These are phyloP conservation scores for Saprolegnia parasitica DNA, from an alignment of 352 stramenopile genomes.

Conservation along the genomic window DNA sequence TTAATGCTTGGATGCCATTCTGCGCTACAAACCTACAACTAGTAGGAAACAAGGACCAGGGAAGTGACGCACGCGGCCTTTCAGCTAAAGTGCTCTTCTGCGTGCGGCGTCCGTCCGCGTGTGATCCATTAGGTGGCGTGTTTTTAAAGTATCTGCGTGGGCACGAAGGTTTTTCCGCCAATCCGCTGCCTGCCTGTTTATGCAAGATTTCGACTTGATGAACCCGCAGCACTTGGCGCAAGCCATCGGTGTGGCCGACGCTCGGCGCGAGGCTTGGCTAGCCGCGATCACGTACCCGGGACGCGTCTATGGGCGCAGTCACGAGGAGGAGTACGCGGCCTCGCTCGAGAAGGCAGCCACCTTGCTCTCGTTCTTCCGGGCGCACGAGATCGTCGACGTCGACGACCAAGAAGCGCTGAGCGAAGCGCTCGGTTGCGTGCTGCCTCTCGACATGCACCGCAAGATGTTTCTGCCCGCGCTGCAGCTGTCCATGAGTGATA, in stretches of 20 bases:
- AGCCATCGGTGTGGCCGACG: neutral
- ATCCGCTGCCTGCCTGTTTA: too few relatives aligned
- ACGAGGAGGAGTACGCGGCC: slow-evolving; percentile 37
- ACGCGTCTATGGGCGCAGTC: slow-evolving; percentile 32
- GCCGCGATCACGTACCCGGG: neutral
- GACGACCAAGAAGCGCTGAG: slow-evolving; percentile 41
- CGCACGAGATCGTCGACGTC: slow-evolving; percentile 34
- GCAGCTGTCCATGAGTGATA: slow-evolving; percentile 52
- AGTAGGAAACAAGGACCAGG: too few relatives aligned
- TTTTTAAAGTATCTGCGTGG: too few relatives aligned
- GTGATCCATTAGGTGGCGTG: too few relatives aligned
- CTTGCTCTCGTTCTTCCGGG: slow-evolving; percentile 41
- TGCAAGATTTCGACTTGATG: neutral
- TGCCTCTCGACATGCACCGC: slow-evolving; percentile 50
- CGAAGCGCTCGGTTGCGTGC: slow-evolving; percentile 42
- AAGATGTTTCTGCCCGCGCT: slow-evolving; percentile 67
- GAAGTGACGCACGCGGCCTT: too few relatives aligned
- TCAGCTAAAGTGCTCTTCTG: too few relatives aligned
- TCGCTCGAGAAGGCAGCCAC: slow-evolving; percentile 39
- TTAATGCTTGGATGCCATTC: too few relatives aligned
- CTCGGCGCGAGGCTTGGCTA: slow-evolving; percentile 5
- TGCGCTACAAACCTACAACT: too few relatives aligned
- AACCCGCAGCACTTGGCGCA: neutral
- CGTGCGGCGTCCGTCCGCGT: too few relatives aligned
- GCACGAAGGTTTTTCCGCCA: too few relatives aligned